These are phyloP conservation scores for Trametes cinnabarina DNA, from an alignment of 768 basidiomycete species.

Conservation along the genomic window DNA sequence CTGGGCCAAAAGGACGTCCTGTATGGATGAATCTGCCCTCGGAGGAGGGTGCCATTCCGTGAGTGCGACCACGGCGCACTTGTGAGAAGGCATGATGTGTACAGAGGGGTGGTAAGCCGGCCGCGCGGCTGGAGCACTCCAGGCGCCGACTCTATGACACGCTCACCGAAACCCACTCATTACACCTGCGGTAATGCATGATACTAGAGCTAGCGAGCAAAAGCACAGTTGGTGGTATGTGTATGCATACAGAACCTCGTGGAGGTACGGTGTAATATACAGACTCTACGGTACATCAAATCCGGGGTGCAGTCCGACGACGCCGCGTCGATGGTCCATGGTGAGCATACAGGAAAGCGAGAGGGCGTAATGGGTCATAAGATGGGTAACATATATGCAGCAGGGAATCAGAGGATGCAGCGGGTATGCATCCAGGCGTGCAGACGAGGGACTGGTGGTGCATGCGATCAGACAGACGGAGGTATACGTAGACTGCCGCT, in stretches of 20 bases:
- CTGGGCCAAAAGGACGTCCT: neutral
- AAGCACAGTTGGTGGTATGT: too few species aligned
- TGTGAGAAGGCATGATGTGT: neutral
- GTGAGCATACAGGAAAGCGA: neutral
- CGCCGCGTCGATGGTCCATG: neutral
- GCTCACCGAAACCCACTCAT: neutral
- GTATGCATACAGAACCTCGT: neutral
- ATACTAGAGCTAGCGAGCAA: too few species aligned
- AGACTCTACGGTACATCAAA: slow-evolving; percentile 2
- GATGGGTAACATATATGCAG: neutral
- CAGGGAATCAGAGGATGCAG: neutral
- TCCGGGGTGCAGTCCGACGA: neutral
- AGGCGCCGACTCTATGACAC: slow-evolving; percentile 3
- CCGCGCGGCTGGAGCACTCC: neutral
- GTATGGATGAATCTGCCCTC: too few species aligned
- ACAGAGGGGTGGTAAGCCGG: neutral
- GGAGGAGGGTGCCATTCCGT: too few species aligned
- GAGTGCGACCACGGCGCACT: neutral
- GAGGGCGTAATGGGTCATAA: neutral
- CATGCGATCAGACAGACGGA: neutral
- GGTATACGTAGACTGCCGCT: neutral
- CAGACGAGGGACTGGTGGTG: neutral
- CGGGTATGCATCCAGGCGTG: slow-evolving; percentile 8
- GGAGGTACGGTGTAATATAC: neutral
- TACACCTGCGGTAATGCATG: neutral